Percentiles rank a stretch among this genome's conserved stretches.
Evolutionary conservation across 2,329 filamentous ascomycete species (phyloP).

Genomic region (Rachicladosporium sp.): DNA sequence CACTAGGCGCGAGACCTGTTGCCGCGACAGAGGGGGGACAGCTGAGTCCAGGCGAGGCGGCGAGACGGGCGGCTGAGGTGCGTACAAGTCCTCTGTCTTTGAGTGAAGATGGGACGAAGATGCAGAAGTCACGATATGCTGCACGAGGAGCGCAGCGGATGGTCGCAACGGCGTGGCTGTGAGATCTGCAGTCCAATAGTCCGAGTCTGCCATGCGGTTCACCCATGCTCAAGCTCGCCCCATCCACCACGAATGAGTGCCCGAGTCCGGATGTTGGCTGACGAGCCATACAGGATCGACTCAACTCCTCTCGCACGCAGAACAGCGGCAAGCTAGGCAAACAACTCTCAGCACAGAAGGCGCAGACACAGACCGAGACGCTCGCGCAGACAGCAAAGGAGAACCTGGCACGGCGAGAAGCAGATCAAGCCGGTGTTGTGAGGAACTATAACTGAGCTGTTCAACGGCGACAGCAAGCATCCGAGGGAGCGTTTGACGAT

Average conservation of each 20-base stretch:
- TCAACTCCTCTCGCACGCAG: too few relatives aligned
- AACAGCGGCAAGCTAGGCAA: conserved; percentile 54
- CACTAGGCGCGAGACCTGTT: conserved; percentile 42
- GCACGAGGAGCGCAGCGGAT: conserved; percentile 1
- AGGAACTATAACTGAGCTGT: too few relatives aligned
- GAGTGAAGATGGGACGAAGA: too few relatives aligned
- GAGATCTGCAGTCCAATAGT: too few relatives aligned
- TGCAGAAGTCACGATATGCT: too few relatives aligned
- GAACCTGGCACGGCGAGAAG: conserved; percentile 53
- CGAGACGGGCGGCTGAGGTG: conserved; percentile 77
- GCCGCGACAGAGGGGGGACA: too few relatives aligned
- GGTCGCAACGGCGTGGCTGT: conserved; percentile 10
- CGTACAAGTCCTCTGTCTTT: conserved; percentile 20
- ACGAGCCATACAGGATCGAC: too few relatives aligned
- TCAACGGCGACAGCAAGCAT: too few relatives aligned
- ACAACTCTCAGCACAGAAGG: conserved; percentile 64
- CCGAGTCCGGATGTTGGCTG: too few relatives aligned
- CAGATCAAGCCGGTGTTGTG: conserved; percentile 35
- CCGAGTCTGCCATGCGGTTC: background rate
- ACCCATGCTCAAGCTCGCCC: too few relatives aligned
- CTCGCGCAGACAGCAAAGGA: conserved; percentile 56
- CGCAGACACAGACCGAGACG: conserved; percentile 55
- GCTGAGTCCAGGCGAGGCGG: conserved; percentile 40
- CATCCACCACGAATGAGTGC: too few relatives aligned
- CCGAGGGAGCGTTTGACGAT: too few relatives aligned